A percentile compares a stretch with the other conserved stretches of the same genome.
These are phyloP conservation scores for Capniomyces stellatus DNA, from an alignment of 371 early-diverging fungal species.

Conservation along the genomic window DNA sequence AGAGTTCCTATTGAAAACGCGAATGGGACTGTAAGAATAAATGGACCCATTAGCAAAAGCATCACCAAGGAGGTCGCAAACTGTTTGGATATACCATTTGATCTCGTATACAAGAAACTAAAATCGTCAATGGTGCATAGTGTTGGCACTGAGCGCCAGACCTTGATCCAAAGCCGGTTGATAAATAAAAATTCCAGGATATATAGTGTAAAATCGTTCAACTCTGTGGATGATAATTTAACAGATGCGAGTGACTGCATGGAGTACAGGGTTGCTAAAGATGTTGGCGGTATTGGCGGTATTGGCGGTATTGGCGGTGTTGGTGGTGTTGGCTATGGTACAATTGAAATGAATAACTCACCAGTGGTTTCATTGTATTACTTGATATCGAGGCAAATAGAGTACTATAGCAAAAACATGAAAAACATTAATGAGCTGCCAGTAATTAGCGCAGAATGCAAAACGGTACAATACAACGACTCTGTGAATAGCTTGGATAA, in stretches of 20 bases:
- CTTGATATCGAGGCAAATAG: constrained; percentile 20
- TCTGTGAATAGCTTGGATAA: background rate
- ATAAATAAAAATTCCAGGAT: no score
- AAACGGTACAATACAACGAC: background rate
- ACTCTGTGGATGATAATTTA: background rate
- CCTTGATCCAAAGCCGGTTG: no score
- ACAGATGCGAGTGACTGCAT: background rate
- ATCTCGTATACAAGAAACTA: constrained; percentile 5
- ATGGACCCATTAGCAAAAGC: background rate
- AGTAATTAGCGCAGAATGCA: background rate
- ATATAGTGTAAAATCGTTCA: no score
- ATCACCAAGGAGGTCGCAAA: constrained; percentile 12
- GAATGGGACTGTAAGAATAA: background rate
- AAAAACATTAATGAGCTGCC: constrained; percentile 6
- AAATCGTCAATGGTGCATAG: no score
- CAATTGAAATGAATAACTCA: constrained; percentile 16
- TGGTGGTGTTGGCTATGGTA: background rate
- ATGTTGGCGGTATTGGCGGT: background rate
- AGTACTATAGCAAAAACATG: constrained; percentile 13
- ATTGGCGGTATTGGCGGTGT: background rate
- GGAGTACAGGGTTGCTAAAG: background rate
- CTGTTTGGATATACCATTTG: constrained; percentile 15
- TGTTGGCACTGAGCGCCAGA: no score
- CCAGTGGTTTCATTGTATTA: constrained; percentile 23
- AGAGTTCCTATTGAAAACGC: background rate